Conservation (phyloP, 2,329 filamentous ascomycete genomes). For the Sporothrix pseudoabietina region DNA sequence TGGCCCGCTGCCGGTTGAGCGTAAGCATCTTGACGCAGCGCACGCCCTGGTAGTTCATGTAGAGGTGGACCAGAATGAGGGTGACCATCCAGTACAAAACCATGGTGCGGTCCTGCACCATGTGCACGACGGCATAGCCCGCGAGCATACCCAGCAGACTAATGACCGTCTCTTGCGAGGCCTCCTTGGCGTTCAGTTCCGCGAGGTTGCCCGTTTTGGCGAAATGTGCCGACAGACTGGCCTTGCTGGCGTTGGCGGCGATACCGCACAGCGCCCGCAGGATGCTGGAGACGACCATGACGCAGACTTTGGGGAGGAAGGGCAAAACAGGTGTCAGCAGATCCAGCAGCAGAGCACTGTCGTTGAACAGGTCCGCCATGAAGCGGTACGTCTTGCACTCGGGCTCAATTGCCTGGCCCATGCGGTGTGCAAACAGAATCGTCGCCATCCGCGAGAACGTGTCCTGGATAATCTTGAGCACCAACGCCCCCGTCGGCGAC, state of each 20-base stretch:
- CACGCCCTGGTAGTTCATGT: constrained; percentile 85
- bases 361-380: constrained; percentile 85
- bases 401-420: constrained; percentile 80
- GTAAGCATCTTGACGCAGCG: constrained; percentile 79
- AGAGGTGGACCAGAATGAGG: constrained; percentile 75
- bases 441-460: constrained; percentile 79
- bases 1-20: constrained; percentile 83
- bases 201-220: constrained; percentile 83
- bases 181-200: constrained; percentile 92
- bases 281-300: constrained; percentile 55
- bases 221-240: constrained; percentile 89
- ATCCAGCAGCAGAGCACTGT: constrained; percentile 82
- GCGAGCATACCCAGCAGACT: constrained; percentile 83
- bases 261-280: constrained; percentile 76
- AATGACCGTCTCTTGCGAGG: constrained; percentile 92
- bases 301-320: constrained; percentile 51
- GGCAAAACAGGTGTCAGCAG: constrained; percentile 76
- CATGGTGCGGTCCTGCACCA: constrained; percentile 67
- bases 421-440: constrained; percentile 80
- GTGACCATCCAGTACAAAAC: constrained; percentile 74
- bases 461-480: constrained; percentile 81
- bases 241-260: constrained; percentile 86
- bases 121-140: constrained; percentile 78
- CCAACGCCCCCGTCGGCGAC: constrained; percentile 76
- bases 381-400: constrained; percentile 91